Conservation (phyloP, 108 stramenopile species). For the Pseudonitzschia pungens region DNA sequence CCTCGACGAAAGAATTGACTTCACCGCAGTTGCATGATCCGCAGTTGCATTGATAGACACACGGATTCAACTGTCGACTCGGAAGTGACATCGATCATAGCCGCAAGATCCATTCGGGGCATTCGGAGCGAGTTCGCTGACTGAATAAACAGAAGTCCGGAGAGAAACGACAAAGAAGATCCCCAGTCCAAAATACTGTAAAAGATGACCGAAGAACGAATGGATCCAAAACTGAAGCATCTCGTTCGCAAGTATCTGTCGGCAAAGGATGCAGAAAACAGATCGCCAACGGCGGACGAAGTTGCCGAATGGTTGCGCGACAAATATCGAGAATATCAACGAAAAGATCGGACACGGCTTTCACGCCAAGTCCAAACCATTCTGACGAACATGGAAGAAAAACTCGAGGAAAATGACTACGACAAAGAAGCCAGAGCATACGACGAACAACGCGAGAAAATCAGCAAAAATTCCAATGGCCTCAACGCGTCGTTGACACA, state of each 20-base stretch:
- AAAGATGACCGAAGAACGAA: conserved; percentile 15
- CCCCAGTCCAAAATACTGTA: background rate
- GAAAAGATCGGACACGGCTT: conserved; percentile 54
- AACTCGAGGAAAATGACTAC: conserved; percentile 23
- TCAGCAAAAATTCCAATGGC: conserved; percentile 38
- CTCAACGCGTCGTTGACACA: conserved; percentile 70
- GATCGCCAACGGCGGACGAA: conserved; percentile 33
- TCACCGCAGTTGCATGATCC: too few species aligned
- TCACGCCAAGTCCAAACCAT: conserved; percentile 50
- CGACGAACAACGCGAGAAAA: conserved; percentile 28
- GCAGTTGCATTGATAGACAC: too few species aligned
- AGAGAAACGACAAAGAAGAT: background rate
- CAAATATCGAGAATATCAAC: conserved; percentile 70
- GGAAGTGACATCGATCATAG: too few species aligned
- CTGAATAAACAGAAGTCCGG: background rate
- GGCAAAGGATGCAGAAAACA: conserved; percentile 1
- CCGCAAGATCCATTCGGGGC: background rate
- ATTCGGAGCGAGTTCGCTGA: background rate
- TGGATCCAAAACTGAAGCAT: conserved; percentile 53
- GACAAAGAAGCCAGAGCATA: conserved; percentile 43
- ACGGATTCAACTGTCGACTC: too few species aligned
- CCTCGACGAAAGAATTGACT: too few species aligned
- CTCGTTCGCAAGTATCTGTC: conserved; percentile 44
- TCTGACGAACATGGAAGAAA: conserved; percentile 23
- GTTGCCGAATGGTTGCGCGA: conserved; percentile 35